These are phyloP conservation scores for grape (Vitis vinifera) DNA, from an alignment of 164 flowering plant species.

Conservation along the genomic window DNA sequence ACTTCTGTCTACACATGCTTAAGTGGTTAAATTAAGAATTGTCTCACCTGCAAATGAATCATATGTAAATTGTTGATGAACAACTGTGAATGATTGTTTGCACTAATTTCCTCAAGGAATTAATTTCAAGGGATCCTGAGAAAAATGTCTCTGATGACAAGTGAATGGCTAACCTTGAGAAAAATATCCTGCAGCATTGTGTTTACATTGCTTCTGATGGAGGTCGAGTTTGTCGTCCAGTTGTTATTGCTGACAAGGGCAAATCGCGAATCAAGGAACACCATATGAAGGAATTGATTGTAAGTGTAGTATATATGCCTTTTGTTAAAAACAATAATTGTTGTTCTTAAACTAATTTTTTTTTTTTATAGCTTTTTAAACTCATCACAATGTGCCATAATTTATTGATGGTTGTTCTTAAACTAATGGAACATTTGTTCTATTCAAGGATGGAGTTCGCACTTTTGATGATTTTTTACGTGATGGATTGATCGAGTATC, in stretches of 20 bases:
- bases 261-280: constrained; percentile 79
- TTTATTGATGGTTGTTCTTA: too few species aligned
- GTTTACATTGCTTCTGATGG: constrained; percentile 98
- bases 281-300: constrained; percentile 91
- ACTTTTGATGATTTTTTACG: constrained; percentile 79
- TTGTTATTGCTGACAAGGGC: constrained; percentile 94
- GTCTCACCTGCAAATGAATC: too few species aligned
- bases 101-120: too few species aligned
- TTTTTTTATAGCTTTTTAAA: too few species aligned
- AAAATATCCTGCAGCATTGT: constrained; percentile 58
- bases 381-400: too few species aligned
- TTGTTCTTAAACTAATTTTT: not conserved
- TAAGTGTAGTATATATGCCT: constrained; percentile 20
- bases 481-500: constrained; percentile 92
- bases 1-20: too few species aligned
- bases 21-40: too few species aligned
- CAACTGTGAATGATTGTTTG: too few species aligned
- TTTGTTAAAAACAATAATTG: not conserved
- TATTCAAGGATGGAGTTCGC: constrained; percentile 78
- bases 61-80: too few species aligned
- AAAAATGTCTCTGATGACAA: too few species aligned
- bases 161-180: not conserved
- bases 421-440: constrained; percentile 10
- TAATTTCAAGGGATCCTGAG: too few species aligned
- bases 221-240: constrained; percentile 98